Evolutionary conservation across 805 yeast species (phyloP).

Genomic region (Ogataea populi-albae): DNA sequence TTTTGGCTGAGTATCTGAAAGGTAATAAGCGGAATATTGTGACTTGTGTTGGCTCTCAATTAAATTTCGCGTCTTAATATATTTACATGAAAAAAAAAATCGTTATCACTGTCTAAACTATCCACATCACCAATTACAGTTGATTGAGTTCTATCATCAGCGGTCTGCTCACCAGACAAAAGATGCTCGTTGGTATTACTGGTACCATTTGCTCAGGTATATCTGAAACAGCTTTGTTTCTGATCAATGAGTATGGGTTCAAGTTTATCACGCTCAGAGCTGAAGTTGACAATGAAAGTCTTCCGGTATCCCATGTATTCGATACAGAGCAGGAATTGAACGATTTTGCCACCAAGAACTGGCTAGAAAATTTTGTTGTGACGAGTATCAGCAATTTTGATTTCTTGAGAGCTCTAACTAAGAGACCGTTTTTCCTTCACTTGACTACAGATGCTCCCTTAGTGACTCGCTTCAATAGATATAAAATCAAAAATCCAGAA

Average conservation of each 20-base stretch:
- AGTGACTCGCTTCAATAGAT: constrained; percentile 41
- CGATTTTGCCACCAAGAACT: constrained; percentile 60
- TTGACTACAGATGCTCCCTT: constrained; percentile 74
- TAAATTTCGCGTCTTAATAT: too few relatives aligned
- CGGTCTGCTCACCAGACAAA: constrained; percentile 1
- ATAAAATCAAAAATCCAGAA: constrained; percentile 14
- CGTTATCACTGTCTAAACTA: too few relatives aligned
- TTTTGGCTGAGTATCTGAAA: too few relatives aligned
- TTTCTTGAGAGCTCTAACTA: constrained; percentile 46
- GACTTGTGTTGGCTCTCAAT: too few relatives aligned
- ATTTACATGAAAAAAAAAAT: too few relatives aligned
- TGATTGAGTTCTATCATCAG: too few relatives aligned
- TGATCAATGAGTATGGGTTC: constrained; percentile 52
- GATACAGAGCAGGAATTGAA: constrained; percentile 43
- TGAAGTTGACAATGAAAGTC: constrained; percentile 16
- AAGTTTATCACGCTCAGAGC: constrained; percentile 28
- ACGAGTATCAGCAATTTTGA: constrained; percentile 44
- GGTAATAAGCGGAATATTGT: too few relatives aligned
- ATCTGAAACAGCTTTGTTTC: constrained; percentile 57
- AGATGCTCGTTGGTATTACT: constrained; percentile 74
- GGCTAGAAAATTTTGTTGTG: constrained; percentile 63
- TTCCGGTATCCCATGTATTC: constrained; percentile 33
- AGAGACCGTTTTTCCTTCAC: constrained; percentile 83
- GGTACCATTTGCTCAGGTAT: constrained; percentile 71
- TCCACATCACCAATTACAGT: not conserved